Conservation (phyloP, 345 rosid genomes). For the Brassica cretica region DNA sequence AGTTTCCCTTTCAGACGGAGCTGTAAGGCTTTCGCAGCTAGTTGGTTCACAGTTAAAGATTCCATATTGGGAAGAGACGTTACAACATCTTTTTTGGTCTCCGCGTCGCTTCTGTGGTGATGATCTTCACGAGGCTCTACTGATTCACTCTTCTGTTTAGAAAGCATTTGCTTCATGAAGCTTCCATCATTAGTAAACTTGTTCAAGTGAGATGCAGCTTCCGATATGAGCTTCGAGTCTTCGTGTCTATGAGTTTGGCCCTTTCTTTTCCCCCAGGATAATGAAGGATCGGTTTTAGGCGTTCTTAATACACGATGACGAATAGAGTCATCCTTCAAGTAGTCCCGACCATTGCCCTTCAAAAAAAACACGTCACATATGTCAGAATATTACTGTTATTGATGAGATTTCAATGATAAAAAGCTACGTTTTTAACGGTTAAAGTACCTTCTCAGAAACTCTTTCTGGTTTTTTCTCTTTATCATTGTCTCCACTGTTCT, state of each 20-base stretch:
- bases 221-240: conserved; percentile 56
- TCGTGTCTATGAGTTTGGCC: conserved; percentile 43
- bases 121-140: conserved; percentile 33
- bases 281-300: conserved; percentile 63
- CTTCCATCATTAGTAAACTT: conserved; percentile 77
- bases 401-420: background rate
- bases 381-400: background rate
- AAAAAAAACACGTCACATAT: background rate
- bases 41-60: conserved; percentile 65
- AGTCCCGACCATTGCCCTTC: conserved; percentile 47
- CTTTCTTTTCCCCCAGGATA: conserved; percentile 76
- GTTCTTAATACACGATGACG: conserved; percentile 62
- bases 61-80: conserved; percentile 35
- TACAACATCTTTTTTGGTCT: conserved; percentile 37
- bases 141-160: conserved; percentile 41
- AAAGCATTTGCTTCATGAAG: conserved; percentile 59
- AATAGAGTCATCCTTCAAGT: conserved; percentile 63
- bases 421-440: background rate
- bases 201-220: conserved; percentile 66
- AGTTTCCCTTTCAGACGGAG: conserved; percentile 87
- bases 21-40: conserved; percentile 90
- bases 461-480: conserved; percentile 41
- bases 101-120: conserved; percentile 30
- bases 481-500: conserved; percentile 38
- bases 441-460: conserved; percentile 51